Evolutionary conservation across 2,329 filamentous ascomycete genomes (phyloP), one percentile per base, ranked within the genome.

Genomic region (Pyrenophora seminiperda): DNA sequence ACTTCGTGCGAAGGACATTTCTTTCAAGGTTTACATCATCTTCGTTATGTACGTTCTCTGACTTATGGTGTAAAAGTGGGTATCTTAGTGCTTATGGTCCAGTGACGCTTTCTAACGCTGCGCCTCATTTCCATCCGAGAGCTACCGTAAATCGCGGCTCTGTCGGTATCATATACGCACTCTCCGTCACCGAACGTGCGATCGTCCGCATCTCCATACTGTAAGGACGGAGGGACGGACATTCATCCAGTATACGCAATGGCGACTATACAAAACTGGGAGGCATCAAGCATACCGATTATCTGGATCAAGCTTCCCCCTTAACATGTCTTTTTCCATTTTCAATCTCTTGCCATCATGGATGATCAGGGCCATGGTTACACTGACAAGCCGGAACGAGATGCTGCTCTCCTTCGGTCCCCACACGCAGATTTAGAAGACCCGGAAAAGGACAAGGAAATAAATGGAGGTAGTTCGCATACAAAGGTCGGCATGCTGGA

Each of bases 291-390:
- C 13, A 3, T 27, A 27, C 9, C 24, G 13, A 27, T 4, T 1
- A 11, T n/a, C 17, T 19, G 3, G 3, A 34, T 4, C 14, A 18
- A 11, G 15, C 14, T 13, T n/a, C 22, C 13, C 17, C 29, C 14
- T 20, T 20, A 34, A 14, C 11, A 18, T 7, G 18, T 32, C 30
- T 20, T 22, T 51, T 31, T 19, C 49, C 32, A 34, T 44, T 15
- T 43, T 51, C 48, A 30, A 34, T 10, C n/a, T 19, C 15, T 24
- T 6, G 29, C 24, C 39, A 59, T 22, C 22, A 77, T 81, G 73
- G 76, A 85, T 67, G 74, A 76, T 53, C 74, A 83, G 60, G 83
- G 87, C 67, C 76, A 27, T 10, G 9, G 75, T 51, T 77, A 81
- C 55, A 70, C 87, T 62, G 69, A 75, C 54, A 75, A 71, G 27